Conservation (phyloP, 805 yeast genomes). For the Naumovozyma dairenensis region DNA sequence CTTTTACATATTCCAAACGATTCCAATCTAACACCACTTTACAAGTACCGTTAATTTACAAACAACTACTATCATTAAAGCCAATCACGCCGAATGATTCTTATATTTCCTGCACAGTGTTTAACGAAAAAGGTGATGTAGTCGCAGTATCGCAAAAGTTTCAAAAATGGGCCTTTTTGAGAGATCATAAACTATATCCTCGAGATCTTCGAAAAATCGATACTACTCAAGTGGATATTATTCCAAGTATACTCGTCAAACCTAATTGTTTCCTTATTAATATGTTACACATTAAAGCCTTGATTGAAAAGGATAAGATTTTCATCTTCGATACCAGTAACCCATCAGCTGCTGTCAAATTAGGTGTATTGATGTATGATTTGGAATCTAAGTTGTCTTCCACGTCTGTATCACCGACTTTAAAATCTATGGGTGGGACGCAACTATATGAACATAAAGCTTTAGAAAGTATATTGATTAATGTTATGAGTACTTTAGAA, state of each 20-base stretch:
- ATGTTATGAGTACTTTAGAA: conserved; percentile 71
- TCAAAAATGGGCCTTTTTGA: conserved; percentile 66
- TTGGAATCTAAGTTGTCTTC: conserved; percentile 55
- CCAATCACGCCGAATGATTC: conserved; percentile 37
- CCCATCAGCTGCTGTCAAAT: conserved; percentile 49
- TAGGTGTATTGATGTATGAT: conserved; percentile 78
- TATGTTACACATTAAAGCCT: conserved; percentile 78
- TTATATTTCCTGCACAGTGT: conserved; percentile 66
- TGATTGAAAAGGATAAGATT: conserved; percentile 71
- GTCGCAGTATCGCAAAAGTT: conserved; percentile 69
- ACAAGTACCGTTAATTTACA: conserved; percentile 1
- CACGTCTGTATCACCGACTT: conserved; percentile 19
- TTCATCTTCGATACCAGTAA: conserved; percentile 64
- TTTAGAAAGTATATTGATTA: conserved; percentile 69
- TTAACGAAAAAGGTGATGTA: conserved; percentile 66
- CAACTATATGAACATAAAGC: conserved; percentile 74
- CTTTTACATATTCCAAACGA: background rate
- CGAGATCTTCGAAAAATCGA: conserved; percentile 79
- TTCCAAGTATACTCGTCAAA: conserved; percentile 81
- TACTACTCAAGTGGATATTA: conserved; percentile 66
- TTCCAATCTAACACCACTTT: background rate
- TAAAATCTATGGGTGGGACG: conserved; percentile 23
- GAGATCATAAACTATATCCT: conserved; percentile 68
- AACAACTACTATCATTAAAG: conserved; percentile 20
- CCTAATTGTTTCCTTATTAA: conserved; percentile 69